These are phyloP conservation scores for Colletotrichum brevisporum DNA, from an alignment of 2,329 filamentous ascomycete genomes.

Conservation along the genomic window DNA sequence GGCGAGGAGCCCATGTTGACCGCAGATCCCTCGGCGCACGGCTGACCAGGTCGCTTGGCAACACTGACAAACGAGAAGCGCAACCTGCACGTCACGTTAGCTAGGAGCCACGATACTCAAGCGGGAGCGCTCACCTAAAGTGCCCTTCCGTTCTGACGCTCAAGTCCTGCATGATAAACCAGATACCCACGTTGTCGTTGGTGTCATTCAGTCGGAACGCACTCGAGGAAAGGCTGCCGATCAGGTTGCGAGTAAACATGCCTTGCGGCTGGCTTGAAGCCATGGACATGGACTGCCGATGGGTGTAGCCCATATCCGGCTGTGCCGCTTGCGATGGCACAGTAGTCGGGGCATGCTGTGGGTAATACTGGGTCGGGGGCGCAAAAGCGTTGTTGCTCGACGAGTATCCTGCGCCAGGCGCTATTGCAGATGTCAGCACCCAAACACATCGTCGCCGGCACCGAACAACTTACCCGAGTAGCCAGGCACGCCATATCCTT, in stretches of 20 bases:
- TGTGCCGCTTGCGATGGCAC: constrained; percentile 49
- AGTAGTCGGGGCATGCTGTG: constrained; percentile 49
- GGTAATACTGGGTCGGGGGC: constrained; percentile 55
- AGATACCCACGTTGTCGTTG: constrained; percentile 87
- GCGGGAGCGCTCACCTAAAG: constrained; percentile 79
- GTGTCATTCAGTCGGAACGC: constrained; percentile 87
- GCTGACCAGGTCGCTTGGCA: constrained; percentile 47
- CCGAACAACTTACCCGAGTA: constrained; percentile 29
- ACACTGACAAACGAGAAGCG: constrained; percentile 88
- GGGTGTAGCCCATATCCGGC: constrained; percentile 44
- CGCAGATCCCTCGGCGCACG: constrained; percentile 55
- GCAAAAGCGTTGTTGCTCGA: constrained; percentile 50
- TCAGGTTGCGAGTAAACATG: constrained; percentile 96
- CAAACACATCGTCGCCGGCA: background rate
- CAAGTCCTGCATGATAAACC: constrained; percentile 96
- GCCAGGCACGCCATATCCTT: constrained; percentile 22
- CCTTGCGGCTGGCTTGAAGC: constrained; percentile 73
- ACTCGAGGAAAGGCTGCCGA: constrained; percentile 90
- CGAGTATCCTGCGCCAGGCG: constrained; percentile 15
- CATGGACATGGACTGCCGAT: constrained; percentile 51
- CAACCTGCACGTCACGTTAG: constrained; percentile 57
- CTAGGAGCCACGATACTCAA: background rate
- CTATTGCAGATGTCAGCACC: constrained; percentile 11
- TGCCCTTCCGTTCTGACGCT: constrained; percentile 93
- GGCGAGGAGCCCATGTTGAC: constrained; percentile 84